phyloP scores from a whole-genome alignment of 805 yeast genomes.

The Metschnikowia lunata region DNA sequence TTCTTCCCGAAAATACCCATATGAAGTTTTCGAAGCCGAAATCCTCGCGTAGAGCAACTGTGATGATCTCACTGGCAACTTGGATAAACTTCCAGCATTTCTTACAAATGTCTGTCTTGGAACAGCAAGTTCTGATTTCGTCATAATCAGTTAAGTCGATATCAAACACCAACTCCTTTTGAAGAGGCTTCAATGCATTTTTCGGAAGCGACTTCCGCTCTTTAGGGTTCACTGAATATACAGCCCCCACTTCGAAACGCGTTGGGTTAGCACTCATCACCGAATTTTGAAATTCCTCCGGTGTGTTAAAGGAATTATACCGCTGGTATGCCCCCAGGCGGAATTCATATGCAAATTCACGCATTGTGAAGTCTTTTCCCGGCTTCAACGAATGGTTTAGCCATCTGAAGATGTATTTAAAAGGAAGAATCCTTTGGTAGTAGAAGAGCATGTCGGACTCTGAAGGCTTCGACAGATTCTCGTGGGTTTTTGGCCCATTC shows the following conservation, averaged over 20 bases:
- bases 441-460: constrained; percentile 67
- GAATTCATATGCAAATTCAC: constrained; percentile 92
- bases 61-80: constrained; percentile 74
- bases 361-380: constrained; percentile 69
- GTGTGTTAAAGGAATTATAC: constrained; percentile 67
- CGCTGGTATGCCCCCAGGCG: constrained; percentile 86
- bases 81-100: constrained; percentile 94
- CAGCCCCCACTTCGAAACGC: constrained; percentile 93
- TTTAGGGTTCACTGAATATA: constrained; percentile 82
- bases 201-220: constrained; percentile 76
- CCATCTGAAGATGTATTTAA: constrained; percentile 80
- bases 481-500: constrained; percentile 1
- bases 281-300: constrained; percentile 72
- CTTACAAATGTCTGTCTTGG: constrained; percentile 74
- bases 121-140: constrained; percentile 87
- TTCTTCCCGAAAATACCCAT: constrained; percentile 97
- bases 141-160: constrained; percentile 98
- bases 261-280: constrained; percentile 74
- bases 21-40: constrained; percentile 83
- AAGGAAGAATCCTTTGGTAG: constrained; percentile 71
- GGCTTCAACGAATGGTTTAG: constrained; percentile 79
- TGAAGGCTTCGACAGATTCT: constrained; percentile 29
- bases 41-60: constrained; percentile 70
- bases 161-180: constrained; percentile 90
- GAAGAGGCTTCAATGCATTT: constrained; percentile 69